Base-by-base conservation (phyloP, 768 basidiomycete genomes). In the Kockovaella imperatae region DNA sequence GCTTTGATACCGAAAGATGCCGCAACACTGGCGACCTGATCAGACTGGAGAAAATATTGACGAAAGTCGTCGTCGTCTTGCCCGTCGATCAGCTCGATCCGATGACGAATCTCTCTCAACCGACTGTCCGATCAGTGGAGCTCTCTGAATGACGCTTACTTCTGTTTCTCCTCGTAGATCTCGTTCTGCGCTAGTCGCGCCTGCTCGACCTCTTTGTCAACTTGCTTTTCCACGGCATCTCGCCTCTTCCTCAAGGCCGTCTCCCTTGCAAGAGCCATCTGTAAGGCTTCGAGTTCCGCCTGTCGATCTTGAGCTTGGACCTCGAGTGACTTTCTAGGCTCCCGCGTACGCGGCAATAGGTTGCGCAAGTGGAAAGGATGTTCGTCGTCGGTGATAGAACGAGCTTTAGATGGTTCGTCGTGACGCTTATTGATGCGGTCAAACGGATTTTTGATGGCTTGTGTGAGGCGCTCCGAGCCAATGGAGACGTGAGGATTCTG, bases 321-420 rank as follows among this genome's bases (percentile, higher is more conserved):
- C 24, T 4, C 14, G 11, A 39, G 17, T 35, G 6, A 48, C 49
- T 32, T 34, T 45, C 13, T 17, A 6, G 49, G 20, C 24, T 43
- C 26, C 42, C 58, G 56, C 7, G 54, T 55, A 29, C 59, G 59
- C 21, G 59, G 46, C 36, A 65, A 65, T 10, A 62, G 42, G 39
- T 51, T 57, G 18, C 53, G 50, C 10, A 61, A 34, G 34, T 57
- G 52, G 41, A 47, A 55, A 11, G 52, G 47, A 14, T 39, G 40
- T 26, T 29, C 45, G 26, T 38, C 36, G 17, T 47, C 45, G 20
- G 23, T 11, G 13, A 17, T n/a, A n/a, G 50, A 47, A 40, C 18
- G 20, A 21, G 40, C 45, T 34, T 30, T 18, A 6, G 30, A 25
- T 14, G 45, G 35, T 25, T 52, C 50, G 30, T 13, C 14, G 11